These are phyloP conservation scores for Salix udensis DNA, from an alignment of 345 rosid genomes.

Conservation along the genomic window DNA sequence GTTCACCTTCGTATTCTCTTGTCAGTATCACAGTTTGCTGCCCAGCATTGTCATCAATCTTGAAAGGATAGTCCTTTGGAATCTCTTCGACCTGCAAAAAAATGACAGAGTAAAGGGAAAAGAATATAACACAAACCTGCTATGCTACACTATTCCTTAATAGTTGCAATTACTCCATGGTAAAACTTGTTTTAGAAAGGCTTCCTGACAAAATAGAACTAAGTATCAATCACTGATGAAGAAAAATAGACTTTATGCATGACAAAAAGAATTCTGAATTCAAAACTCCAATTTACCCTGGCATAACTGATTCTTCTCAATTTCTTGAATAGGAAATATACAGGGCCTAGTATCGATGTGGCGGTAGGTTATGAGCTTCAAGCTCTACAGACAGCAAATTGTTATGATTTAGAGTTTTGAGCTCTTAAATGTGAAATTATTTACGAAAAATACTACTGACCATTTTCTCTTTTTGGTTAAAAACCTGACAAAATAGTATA, in stretches of 20 bases:
- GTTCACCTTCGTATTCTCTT: constrained; percentile 69
- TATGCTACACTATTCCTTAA: not conserved
- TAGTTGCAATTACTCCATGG: not conserved
- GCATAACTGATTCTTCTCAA: not conserved
- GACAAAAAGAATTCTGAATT: not conserved
- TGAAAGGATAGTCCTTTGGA: constrained; percentile 70
- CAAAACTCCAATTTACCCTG: not conserved
- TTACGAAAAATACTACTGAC: not conserved
- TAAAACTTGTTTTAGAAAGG: not conserved
- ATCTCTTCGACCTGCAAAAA: constrained; percentile 48
- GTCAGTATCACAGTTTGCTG: constrained; percentile 49
- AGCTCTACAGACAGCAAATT: not conserved
- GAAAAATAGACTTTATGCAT: not conserved
- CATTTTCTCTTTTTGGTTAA: not conserved
- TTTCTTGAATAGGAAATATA: not conserved
- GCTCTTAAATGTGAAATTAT: not conserved
- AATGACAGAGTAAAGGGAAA: not conserved
- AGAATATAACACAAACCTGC: no score
- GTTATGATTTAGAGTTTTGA: not conserved
- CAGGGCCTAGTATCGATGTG: not conserved
- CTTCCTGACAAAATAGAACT: not conserved
- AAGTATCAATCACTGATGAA: not conserved
- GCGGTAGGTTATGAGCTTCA: not conserved
- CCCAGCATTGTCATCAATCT: constrained; percentile 72
- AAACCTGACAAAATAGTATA: not conserved